Evolutionary conservation across 352 stramenopile genomes (phyloP).

Genomic region (Phytophthora quininea): DNA sequence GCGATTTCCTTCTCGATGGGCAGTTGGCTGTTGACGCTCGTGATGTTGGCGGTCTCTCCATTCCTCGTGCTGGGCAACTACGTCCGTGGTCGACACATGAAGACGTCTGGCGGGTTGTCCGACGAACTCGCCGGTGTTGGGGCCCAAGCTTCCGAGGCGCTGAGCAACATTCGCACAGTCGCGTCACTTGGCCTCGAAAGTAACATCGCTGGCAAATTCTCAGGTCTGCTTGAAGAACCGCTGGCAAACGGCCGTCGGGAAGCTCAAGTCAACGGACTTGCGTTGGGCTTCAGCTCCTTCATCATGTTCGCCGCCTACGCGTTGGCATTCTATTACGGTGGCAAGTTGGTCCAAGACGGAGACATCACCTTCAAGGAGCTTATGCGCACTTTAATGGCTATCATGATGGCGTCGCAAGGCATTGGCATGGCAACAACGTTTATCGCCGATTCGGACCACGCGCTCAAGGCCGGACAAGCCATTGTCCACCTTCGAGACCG

Average conservation of each 20-base stretch:
- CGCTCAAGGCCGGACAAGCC: slow-evolving; percentile 45
- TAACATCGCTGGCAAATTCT: slow-evolving; percentile 20
- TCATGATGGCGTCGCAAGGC: slow-evolving; percentile 40
- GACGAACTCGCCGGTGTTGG: slow-evolving; percentile 29
- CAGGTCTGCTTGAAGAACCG: slow-evolving; percentile 21
- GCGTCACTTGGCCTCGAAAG: slow-evolving; percentile 37
- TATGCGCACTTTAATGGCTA: slow-evolving; percentile 48
- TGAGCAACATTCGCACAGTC: slow-evolving; percentile 49
- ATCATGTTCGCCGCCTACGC: slow-evolving; percentile 47
- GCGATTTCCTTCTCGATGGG: slow-evolving; percentile 60
- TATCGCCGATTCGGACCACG: slow-evolving; percentile 61
- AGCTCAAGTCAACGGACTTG: slow-evolving; percentile 38
- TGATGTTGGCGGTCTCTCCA: slow-evolving; percentile 63
- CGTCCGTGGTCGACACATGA: slow-evolving; percentile 36
- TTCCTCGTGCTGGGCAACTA: slow-evolving; percentile 48
- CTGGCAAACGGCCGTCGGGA: slow-evolving; percentile 26
- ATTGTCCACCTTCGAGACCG: slow-evolving; percentile 36
- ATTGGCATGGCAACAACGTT: slow-evolving; percentile 30
- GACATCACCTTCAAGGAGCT: slow-evolving; percentile 46
- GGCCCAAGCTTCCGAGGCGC: slow-evolving; percentile 42
- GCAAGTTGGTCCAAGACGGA: slow-evolving; percentile 36
- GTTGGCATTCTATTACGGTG: slow-evolving; percentile 66
- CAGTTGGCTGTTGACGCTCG: slow-evolving; percentile 63
- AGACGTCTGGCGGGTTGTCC: slow-evolving; percentile 7
- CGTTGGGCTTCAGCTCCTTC: slow-evolving; percentile 69